These are phyloP conservation scores for Dryas alaskensis DNA, from an alignment of 306 rosid genomes.

Conservation along the genomic window DNA sequence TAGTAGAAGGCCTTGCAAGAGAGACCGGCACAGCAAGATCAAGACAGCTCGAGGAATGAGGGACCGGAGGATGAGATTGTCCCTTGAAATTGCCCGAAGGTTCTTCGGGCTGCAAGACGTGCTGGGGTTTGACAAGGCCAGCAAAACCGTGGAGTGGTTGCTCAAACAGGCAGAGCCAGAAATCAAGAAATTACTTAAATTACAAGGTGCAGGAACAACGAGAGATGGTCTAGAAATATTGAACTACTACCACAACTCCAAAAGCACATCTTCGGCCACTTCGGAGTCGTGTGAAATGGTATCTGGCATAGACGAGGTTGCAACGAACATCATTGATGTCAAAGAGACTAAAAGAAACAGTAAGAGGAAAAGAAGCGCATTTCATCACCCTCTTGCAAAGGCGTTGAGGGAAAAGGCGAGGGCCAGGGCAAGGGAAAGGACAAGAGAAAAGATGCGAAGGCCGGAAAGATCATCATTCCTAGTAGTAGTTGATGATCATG, in stretches of 20 bases:
- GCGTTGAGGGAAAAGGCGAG: constrained; percentile 75
- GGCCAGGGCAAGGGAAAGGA: constrained; percentile 68
- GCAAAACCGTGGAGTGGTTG: constrained; percentile 92
- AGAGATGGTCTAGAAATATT: constrained; percentile 9
- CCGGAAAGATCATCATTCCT: too few relatives aligned
- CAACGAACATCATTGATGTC: not conserved
- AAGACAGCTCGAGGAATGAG: constrained; percentile 62
- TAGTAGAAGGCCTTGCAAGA: constrained; percentile 46
- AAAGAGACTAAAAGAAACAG: too few relatives aligned
- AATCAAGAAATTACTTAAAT: constrained; percentile 47
- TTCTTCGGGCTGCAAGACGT: constrained; percentile 83
- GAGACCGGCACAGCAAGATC: constrained; percentile 92
- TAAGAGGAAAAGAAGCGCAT: constrained; percentile 1
- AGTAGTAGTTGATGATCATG: too few relatives aligned
- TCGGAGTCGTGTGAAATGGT: constrained; percentile 2
- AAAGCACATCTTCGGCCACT: constrained; percentile 2
- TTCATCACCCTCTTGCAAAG: constrained; percentile 41
- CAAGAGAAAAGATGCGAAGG: constrained; percentile 40
- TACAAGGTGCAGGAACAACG: not conserved
- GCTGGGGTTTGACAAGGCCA: constrained; percentile 79
- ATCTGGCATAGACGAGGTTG: constrained; percentile 9
- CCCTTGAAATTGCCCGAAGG: constrained; percentile 66
- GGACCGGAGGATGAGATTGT: constrained; percentile 86
- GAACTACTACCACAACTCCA: not conserved
- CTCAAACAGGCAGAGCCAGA: constrained; percentile 50